Conservation (phyloP, 768 basidiomycete genomes). For the Sistotremastrum suecicum region DNA sequence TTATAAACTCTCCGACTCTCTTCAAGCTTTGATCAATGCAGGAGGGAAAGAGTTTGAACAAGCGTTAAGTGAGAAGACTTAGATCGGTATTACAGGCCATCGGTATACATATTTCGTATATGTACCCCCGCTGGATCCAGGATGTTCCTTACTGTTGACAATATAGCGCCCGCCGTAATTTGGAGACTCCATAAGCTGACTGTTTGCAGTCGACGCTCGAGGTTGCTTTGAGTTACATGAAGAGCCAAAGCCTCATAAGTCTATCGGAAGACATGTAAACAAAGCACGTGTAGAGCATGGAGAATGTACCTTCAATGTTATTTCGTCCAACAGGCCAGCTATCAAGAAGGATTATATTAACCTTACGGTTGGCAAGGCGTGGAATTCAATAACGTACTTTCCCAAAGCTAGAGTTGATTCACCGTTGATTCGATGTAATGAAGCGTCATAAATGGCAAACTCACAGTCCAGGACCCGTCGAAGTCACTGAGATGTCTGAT, state of each 20-base stretch:
- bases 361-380: neutral
- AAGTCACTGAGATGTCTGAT: slow-evolving; percentile 77
- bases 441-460: slow-evolving; percentile 17
- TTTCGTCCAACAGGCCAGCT: slow-evolving; percentile 88
- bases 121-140: slow-evolving; percentile 47
- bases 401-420: slow-evolving; percentile 57
- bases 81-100: neutral
- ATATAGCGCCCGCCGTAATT: slow-evolving; percentile 78
- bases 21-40: slow-evolving; percentile 21
- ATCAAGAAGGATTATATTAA: slow-evolving; percentile 8
- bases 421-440: slow-evolving; percentile 7
- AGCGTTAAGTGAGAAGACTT: too few relatives aligned
- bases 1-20: slow-evolving; percentile 21
- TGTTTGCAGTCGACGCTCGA: slow-evolving; percentile 77
- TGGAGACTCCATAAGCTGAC: slow-evolving; percentile 93
- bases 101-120: slow-evolving; percentile 17
- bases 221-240: slow-evolving; percentile 84
- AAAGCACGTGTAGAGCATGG: neutral
- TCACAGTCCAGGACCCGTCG: slow-evolving; percentile 91
- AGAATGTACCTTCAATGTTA: slow-evolving; percentile 59
- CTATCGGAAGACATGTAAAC: slow-evolving; percentile 19
- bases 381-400: slow-evolving; percentile 42
- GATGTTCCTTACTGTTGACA: slow-evolving; percentile 61
- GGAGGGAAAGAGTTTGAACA: slow-evolving; percentile 7
- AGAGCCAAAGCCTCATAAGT: slow-evolving; percentile 88